Conservation (phyloP, 345 rosid species). For the Gynandropsis gynandra region DNA sequence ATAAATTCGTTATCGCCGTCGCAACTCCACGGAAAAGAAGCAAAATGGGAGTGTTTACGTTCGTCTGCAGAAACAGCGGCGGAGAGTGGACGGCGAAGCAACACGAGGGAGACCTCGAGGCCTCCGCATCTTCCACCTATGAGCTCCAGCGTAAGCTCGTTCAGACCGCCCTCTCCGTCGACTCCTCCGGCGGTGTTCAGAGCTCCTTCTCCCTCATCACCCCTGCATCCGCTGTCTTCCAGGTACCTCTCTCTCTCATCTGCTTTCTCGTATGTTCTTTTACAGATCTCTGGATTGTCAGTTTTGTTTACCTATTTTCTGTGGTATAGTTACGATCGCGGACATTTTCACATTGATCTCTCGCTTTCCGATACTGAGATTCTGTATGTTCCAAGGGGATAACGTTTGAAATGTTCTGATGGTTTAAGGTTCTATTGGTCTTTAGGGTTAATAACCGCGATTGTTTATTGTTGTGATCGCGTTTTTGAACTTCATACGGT, state of each 20-base stretch:
- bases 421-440: too few species aligned
- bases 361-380: too few species aligned
- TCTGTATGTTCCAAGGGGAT: too few species aligned
- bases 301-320: background rate
- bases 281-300: background rate
- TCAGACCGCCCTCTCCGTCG: conserved; percentile 48
- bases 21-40: background rate
- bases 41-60: conserved; percentile 69
- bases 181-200: conserved; percentile 69
- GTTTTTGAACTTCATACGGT: too few species aligned
- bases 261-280: background rate
- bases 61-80: conserved; percentile 56
- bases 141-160: conserved; percentile 76
- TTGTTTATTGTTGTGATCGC: too few species aligned
- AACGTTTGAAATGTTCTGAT: too few species aligned
- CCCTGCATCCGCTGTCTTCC: conserved; percentile 74
- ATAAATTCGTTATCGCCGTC: conserved; percentile 15
- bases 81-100: conserved; percentile 71
- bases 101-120: conserved; percentile 66
- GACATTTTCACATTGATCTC: background rate
- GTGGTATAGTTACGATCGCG: background rate
- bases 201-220: conserved; percentile 66
- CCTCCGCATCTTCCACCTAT: conserved; percentile 52
- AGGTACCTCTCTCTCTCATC: conserved; percentile 31
- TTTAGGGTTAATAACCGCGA: too few species aligned